Evolutionary conservation across 2,329 filamentous ascomycete species (phyloP).

Genomic region (Cladosporium velox): DNA sequence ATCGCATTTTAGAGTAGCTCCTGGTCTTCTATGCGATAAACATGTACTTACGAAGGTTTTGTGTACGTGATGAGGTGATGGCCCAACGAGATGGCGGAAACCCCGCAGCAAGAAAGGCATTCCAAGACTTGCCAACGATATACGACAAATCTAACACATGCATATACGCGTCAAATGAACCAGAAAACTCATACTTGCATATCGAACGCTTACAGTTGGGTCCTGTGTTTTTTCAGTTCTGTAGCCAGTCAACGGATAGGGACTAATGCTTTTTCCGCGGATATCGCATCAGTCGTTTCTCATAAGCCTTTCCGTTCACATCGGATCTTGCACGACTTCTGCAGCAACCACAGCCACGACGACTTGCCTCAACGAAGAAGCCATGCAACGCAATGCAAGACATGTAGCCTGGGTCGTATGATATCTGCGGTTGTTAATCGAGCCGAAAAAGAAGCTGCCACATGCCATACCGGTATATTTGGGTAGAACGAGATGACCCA

Average conservation of each 20-base stretch:
- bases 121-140: background rate
- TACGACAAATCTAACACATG: background rate
- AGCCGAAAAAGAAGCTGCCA: background rate
- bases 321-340: background rate
- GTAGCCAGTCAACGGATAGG: background rate
- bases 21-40: background rate
- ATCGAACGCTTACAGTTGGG: background rate
- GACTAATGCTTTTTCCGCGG: background rate
- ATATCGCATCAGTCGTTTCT: no score
- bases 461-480: background rate
- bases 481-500: background rate
- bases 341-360: background rate
- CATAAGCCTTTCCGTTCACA: background rate
- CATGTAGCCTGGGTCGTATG: background rate
- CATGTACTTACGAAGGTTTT: background rate
- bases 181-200: background rate
- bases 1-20: background rate
- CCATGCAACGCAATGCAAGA: background rate
- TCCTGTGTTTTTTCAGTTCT: background rate
- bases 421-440: background rate
- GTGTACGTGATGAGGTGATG: conserved; percentile 1
- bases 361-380: background rate
- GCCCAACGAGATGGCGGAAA: background rate
- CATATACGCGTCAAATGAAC: background rate
- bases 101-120: background rate